Conservation (phyloP, 495 filamentous ascomycete genomes). For the Neurospora terricola region DNA sequence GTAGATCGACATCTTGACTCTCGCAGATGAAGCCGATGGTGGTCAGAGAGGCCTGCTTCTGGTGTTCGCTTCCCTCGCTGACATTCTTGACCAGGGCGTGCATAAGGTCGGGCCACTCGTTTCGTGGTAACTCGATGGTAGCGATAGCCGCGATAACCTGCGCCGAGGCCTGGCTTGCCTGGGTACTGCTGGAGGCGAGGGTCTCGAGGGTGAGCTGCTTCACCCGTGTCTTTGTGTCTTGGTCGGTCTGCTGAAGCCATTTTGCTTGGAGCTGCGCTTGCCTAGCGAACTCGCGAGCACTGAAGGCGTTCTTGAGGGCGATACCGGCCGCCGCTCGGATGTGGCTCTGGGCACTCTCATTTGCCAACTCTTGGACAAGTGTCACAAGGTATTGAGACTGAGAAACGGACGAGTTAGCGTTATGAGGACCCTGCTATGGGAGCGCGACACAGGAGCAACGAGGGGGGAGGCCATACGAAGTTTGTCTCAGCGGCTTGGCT, state of each 20-base stretch:
- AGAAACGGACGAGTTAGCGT: slow-evolving; percentile 8
- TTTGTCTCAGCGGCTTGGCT: slow-evolving; percentile 82
- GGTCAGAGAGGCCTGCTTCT: slow-evolving; percentile 88
- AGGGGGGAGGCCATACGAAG: slow-evolving; percentile 59
- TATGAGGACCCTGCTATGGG: slow-evolving; percentile 4
- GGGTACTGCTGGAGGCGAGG: slow-evolving; percentile 59
- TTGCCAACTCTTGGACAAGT: slow-evolving; percentile 84
- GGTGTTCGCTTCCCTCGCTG: slow-evolving; percentile 67
- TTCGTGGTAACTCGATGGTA: slow-evolving; percentile 81
- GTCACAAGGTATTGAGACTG: slow-evolving; percentile 85
- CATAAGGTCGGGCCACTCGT: slow-evolving; percentile 97
- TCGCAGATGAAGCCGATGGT: slow-evolving; percentile 98
- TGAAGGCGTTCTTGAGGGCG: slow-evolving; percentile 93
- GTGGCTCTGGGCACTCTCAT: slow-evolving; percentile 70
- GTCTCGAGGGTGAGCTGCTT: slow-evolving; percentile 84
- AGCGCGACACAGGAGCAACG: slow-evolving; percentile 2
- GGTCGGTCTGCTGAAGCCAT: slow-evolving; percentile 76
- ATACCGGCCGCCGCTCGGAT: slow-evolving; percentile 91
- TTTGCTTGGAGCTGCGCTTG: slow-evolving; percentile 79
- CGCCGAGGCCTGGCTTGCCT: slow-evolving; percentile 80
- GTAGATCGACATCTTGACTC: slow-evolving; percentile 77
- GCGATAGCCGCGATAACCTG: slow-evolving; percentile 94
- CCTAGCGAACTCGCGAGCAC: slow-evolving; percentile 76
- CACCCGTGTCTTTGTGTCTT: slow-evolving; percentile 69
- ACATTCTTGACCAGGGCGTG: slow-evolving; percentile 79